These are phyloP conservation scores for Quercus parvula DNA, from an alignment of 306 rosid genomes.

Conservation along the genomic window DNA sequence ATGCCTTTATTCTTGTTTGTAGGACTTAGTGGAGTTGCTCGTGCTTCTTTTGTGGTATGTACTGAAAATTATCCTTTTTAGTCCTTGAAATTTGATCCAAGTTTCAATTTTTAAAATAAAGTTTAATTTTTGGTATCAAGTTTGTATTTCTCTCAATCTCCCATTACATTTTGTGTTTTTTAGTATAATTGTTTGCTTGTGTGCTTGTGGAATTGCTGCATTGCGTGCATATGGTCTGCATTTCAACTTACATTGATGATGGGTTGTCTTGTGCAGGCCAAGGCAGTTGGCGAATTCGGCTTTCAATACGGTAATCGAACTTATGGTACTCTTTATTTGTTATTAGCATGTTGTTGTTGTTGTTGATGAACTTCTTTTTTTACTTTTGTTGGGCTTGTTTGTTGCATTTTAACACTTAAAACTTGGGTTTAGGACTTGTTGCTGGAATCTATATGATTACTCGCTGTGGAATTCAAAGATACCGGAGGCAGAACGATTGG, in stretches of 20 bases:
- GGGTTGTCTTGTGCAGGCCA: slow-evolving; percentile 50
- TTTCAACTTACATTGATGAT: slow-evolving; percentile 5
- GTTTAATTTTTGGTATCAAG: too few species aligned
- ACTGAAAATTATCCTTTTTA: background rate
- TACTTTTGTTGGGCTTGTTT: slow-evolving; percentile 15
- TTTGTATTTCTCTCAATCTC: background rate
- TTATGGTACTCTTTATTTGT: background rate
- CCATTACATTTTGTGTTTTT: background rate
- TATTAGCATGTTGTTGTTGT: background rate
- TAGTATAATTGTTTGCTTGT: background rate
- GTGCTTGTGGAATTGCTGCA: background rate
- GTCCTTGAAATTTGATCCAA: background rate
- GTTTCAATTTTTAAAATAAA: too few species aligned
- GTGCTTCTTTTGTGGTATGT: slow-evolving; percentile 70
- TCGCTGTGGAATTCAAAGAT: slow-evolving; percentile 64
- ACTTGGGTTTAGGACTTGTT: slow-evolving; percentile 54
- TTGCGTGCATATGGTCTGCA: background rate
- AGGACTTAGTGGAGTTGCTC: slow-evolving; percentile 64
- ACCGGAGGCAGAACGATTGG: slow-evolving; percentile 71
- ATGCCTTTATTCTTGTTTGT: background rate
- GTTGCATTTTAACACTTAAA: slow-evolving; percentile 10
- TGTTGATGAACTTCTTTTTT: background rate
- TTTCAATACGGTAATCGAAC: slow-evolving; percentile 62
- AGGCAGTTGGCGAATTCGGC: slow-evolving; percentile 39
- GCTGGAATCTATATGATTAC: slow-evolving; percentile 55